Conservation (phyloP, 768 basidiomycete genomes). For the Xanthoconium stramineum region DNA sequence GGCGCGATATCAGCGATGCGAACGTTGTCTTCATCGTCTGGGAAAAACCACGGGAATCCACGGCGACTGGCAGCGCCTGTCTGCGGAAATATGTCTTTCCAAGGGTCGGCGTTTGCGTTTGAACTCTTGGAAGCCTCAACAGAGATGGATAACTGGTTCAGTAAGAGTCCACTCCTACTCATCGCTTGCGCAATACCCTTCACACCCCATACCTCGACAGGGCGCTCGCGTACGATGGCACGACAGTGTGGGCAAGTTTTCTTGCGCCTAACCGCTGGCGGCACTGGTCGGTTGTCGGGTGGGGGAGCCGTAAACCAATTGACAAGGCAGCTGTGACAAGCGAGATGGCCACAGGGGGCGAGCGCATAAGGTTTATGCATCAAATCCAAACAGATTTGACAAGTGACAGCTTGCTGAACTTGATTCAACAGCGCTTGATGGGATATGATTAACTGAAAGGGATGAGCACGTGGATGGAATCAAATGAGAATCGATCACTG, state of each 20-base stretch:
- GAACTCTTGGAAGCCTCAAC: conserved; percentile 25
- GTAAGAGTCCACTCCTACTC: conserved; percentile 51
- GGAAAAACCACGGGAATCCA: conserved; percentile 25
- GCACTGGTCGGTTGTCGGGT: conserved; percentile 22
- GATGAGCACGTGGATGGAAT: background rate
- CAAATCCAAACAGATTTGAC: conserved; percentile 77
- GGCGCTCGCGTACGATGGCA: conserved; percentile 41
- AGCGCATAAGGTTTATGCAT: conserved; percentile 72
- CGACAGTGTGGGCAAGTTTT: conserved; percentile 48
- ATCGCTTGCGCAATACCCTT: conserved; percentile 46
- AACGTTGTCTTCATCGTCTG: conserved; percentile 21
- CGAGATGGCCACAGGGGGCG: conserved; percentile 72
- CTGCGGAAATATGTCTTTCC: conserved; percentile 59
- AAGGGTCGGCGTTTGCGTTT: conserved; percentile 48
- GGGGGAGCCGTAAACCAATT: conserved; percentile 66
- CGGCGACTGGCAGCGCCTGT: background rate
- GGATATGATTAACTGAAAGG: conserved; percentile 43
- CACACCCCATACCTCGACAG: conserved; percentile 47
- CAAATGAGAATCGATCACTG: conserved; percentile 11
- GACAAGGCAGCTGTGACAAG: conserved; percentile 69
- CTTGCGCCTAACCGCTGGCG: conserved; percentile 32
- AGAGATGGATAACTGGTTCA: conserved; percentile 22
- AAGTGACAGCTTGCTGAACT: conserved; percentile 63
- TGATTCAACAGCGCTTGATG: conserved; percentile 54
- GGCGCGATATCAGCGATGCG: conserved; percentile 9